Percentiles rank a stretch among this genome's conserved stretches.
phyloP scores from a whole-genome alignment of 139 green algal genomes.

The Ettlia oleoabundans region DNA sequence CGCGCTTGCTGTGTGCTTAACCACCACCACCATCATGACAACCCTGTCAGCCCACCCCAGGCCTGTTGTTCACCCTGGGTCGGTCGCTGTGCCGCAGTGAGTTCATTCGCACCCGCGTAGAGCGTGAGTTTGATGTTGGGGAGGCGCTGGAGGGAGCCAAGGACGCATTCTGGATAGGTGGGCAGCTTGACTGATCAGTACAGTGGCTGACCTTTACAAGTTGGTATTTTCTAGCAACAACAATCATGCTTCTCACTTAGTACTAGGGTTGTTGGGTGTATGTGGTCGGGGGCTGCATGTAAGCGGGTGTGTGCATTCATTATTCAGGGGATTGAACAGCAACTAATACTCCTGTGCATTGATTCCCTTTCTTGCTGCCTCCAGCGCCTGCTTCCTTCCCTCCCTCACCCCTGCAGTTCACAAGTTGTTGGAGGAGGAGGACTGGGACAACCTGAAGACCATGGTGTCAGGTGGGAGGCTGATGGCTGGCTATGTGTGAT shows the following conservation, averaged over 20 bases:
- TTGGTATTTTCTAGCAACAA: not conserved
- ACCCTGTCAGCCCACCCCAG: too few species aligned
- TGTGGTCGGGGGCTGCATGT: too few species aligned
- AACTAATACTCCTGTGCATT: too few species aligned
- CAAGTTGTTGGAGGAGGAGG: constrained; percentile 20
- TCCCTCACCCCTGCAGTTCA: constrained; percentile 39
- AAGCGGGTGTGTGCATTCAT: too few species aligned
- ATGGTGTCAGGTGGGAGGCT: constrained; percentile 28
- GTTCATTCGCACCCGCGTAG: constrained; percentile 16
- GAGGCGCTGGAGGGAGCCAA: constrained; percentile 39
- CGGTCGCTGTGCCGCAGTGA: not conserved
- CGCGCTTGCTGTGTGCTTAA: not conserved
- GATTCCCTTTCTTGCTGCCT: too few species aligned
- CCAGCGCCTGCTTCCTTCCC: too few species aligned
- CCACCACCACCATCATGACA: too few species aligned
- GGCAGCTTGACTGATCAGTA: too few species aligned
- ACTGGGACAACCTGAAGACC: constrained; percentile 24
- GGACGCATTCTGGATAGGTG: constrained; percentile 34
- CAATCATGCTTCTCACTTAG: too few species aligned
- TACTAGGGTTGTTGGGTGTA: too few species aligned
- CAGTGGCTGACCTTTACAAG: not conserved
- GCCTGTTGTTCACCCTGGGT: too few species aligned
- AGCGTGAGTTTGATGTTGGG: constrained; percentile 28
- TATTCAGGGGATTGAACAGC: too few species aligned
- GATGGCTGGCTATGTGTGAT: not conserved